These are phyloP conservation scores for Fusarium torreyae DNA, from an alignment of 2,329 filamentous ascomycete genomes.

Conservation along the genomic window DNA sequence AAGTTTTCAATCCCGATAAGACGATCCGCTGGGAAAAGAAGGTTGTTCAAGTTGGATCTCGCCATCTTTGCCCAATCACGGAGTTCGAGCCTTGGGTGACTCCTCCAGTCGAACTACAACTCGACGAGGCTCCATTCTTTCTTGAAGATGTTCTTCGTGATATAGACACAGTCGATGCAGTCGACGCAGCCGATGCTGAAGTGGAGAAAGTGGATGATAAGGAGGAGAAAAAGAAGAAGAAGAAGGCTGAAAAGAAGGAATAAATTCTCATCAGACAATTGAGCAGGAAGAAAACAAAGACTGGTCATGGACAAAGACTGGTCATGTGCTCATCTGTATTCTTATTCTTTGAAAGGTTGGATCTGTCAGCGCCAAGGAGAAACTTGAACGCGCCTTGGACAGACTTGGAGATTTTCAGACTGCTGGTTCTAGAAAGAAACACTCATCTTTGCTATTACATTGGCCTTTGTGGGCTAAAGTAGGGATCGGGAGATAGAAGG, in stretches of 20 bases:
- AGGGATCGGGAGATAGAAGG: background rate
- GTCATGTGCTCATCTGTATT: slow-evolving; percentile 13
- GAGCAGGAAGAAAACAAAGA: background rate
- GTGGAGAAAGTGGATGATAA: background rate
- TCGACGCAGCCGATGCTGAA: background rate
- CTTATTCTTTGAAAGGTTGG: slow-evolving; percentile 15
- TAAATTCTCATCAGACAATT: slow-evolving; percentile 9
- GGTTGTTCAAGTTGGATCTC: slow-evolving; percentile 41
- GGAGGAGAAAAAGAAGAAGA: background rate
- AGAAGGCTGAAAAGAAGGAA: slow-evolving; percentile 12
- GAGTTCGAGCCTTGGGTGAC: slow-evolving; percentile 4
- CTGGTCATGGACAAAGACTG: background rate
- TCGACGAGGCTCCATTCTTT: slow-evolving; percentile 24
- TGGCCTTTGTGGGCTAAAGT: background rate
- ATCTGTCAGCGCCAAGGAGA: slow-evolving; percentile 18
- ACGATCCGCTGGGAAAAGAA: slow-evolving; percentile 50
- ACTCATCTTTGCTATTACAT: slow-evolving; percentile 29
- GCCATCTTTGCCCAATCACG: slow-evolving; percentile 43
- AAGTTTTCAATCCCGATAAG: slow-evolving; percentile 42
- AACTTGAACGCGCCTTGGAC: slow-evolving; percentile 12
- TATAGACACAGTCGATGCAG: slow-evolving; percentile 16
- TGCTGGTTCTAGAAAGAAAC: slow-evolving; percentile 12
- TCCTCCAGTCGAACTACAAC: slow-evolving; percentile 16
- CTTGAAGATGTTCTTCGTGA: slow-evolving; percentile 20
- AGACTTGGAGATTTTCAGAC: slow-evolving; percentile 19